Conservation (phyloP, 768 basidiomycete species). For the Psilocybe sp. region DNA sequence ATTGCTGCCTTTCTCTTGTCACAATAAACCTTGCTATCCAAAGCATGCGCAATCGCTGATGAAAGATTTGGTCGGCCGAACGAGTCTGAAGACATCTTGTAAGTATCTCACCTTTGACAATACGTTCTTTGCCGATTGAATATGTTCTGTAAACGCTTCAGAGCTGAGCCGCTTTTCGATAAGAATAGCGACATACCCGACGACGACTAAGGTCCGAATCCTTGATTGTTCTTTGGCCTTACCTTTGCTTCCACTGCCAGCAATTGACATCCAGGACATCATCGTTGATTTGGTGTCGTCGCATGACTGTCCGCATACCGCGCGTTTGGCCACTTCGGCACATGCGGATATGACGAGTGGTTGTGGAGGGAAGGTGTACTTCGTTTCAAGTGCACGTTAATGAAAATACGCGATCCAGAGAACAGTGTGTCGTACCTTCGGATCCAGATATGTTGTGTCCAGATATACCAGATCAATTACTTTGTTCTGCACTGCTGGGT, state of each 20-base stretch:
- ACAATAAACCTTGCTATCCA: conserved; percentile 85
- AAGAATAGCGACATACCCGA: conserved; percentile 52
- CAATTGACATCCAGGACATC: conserved; percentile 45
- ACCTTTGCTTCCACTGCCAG: conserved; percentile 28
- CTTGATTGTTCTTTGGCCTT: conserved; percentile 31
- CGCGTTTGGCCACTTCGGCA: conserved; percentile 69
- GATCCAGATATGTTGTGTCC: conserved; percentile 94
- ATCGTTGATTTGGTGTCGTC: conserved; percentile 36
- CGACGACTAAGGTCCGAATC: conserved; percentile 57
- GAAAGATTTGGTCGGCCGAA: conserved; percentile 1
- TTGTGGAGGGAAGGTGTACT: conserved; percentile 96
- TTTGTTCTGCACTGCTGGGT: conserved; percentile 81
- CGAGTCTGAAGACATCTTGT: neutral
- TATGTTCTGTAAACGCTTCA: conserved; percentile 63
- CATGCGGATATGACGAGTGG: conserved; percentile 93
- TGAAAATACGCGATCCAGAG: neutral
- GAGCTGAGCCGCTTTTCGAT: neutral
- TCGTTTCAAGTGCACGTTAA: conserved; percentile 4
- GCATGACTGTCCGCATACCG: conserved; percentile 42
- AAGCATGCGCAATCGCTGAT: conserved; percentile 78
- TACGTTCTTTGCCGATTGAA: conserved; percentile 95
- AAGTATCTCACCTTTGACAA: conserved; percentile 76
- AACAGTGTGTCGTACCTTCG: conserved; percentile 48
- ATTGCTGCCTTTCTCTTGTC: conserved; percentile 82
- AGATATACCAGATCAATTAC: conserved; percentile 86